phyloP scores from a whole-genome alignment of 2,329 filamentous ascomycete species.

The Capronia coronata region DNA sequence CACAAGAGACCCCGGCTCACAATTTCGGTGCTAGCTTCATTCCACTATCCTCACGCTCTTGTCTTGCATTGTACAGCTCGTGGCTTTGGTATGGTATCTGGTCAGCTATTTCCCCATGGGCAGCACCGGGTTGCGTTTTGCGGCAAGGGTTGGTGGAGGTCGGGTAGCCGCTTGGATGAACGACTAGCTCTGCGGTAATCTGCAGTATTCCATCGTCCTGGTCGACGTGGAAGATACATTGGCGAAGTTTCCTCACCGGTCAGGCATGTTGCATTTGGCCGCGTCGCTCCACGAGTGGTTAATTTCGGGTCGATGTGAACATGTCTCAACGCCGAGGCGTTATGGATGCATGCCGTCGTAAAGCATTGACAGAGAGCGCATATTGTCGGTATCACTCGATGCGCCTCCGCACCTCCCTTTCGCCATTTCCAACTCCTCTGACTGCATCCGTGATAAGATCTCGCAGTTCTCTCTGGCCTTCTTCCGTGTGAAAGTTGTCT shows the following conservation, averaged over 20 bases:
- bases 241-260: neutral
- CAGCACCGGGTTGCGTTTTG: slow-evolving; percentile 75
- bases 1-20: slow-evolving; percentile 95
- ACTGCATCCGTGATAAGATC: slow-evolving; percentile 76
- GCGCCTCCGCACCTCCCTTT: slow-evolving; percentile 59
- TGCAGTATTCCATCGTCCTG: neutral
- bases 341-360: neutral
- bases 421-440: slow-evolving; percentile 56
- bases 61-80: slow-evolving; percentile 74
- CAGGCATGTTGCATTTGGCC: neutral
- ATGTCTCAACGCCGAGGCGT: neutral
- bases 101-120: slow-evolving; percentile 99
- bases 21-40: slow-evolving; percentile 72
- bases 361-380: neutral
- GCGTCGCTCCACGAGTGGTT: neutral
- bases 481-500: slow-evolving; percentile 73
- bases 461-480: slow-evolving; percentile 72
- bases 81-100: slow-evolving; percentile 82
- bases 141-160: slow-evolving; percentile 76
- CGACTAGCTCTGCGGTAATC: slow-evolving; percentile 6
- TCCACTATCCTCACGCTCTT: slow-evolving; percentile 79
- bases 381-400: slow-evolving; percentile 37
- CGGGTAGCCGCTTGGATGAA: slow-evolving; percentile 70
- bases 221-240: neutral
- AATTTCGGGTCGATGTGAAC: neutral